Percentiles rank a stretch among this genome's conserved stretches.
Conservation (phyloP, 495 filamentous ascomycete genomes). For the Jackrogersella multiformis region DNA sequence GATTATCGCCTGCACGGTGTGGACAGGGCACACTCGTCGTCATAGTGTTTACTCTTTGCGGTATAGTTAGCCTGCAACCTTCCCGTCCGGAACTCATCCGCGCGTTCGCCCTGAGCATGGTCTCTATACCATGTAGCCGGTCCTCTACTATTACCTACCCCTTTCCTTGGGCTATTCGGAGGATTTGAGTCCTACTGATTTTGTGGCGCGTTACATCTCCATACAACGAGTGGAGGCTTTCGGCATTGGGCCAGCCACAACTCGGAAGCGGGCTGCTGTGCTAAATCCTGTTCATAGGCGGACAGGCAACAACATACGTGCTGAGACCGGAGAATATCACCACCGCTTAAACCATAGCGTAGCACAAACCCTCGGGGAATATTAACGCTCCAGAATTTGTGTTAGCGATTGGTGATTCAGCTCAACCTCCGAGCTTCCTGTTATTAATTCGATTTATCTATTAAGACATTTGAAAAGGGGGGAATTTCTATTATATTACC, state of each 20-base stretch:
- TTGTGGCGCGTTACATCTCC: slow-evolving; percentile 23
- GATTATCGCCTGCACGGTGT: slow-evolving; percentile 8
- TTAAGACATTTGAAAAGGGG: not conserved
- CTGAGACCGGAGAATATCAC: slow-evolving; percentile 14
- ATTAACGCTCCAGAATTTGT: slow-evolving; percentile 2
- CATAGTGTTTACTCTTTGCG: slow-evolving; percentile 8
- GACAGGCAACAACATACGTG: not conserved
- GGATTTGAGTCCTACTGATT: slow-evolving; percentile 4
- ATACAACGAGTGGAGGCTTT: slow-evolving; percentile 26
- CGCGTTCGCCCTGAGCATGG: slow-evolving; percentile 6
- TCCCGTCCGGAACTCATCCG: slow-evolving; percentile 20
- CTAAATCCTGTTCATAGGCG: slow-evolving; percentile 13
- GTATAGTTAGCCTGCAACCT: slow-evolving; percentile 10
- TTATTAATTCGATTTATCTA: not conserved
- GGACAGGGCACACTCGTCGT: not conserved
- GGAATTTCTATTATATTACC: not conserved
- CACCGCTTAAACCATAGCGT: not conserved
- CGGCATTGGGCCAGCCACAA: slow-evolving; percentile 7
- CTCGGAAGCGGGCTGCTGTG: slow-evolving; percentile 20
- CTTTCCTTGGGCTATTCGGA: too few relatives aligned
- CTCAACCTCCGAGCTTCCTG: not conserved
- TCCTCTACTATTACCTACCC: slow-evolving; percentile 12
- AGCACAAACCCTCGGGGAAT: slow-evolving; percentile 18
- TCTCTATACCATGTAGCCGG: slow-evolving; percentile 4
- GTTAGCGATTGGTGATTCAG: not conserved